A percentile compares a stretch with the other conserved stretches of the same genome.
phyloP scores from a whole-genome alignment of 331 rosid species.

The Quercus tomentella region DNA sequence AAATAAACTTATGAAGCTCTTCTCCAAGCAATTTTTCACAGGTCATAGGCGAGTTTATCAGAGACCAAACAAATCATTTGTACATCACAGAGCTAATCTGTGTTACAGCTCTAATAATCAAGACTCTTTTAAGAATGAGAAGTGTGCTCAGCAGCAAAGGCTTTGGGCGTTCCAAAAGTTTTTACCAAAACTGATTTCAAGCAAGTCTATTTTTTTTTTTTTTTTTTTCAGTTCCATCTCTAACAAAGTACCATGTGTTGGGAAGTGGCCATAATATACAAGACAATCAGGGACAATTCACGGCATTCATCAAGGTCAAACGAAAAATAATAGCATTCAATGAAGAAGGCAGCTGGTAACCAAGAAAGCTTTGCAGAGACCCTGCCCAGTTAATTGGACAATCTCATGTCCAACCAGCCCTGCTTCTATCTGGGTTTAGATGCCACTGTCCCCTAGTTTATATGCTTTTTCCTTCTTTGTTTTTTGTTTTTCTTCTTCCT shows the following conservation, averaged over 20 bases:
- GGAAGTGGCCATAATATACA: background rate
- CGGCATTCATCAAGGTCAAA: background rate
- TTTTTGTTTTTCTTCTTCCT: background rate
- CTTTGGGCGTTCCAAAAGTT: too few relatives aligned
- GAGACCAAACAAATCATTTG: too few relatives aligned
- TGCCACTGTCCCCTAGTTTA: background rate
- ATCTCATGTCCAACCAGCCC: background rate
- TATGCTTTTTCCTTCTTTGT: background rate
- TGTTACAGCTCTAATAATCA: too few relatives aligned
- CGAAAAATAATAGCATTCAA: background rate
- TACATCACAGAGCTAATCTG: too few relatives aligned
- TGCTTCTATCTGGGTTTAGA: background rate
- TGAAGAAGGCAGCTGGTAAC: background rate
- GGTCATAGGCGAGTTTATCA: too few relatives aligned
- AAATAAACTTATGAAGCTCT: too few relatives aligned
- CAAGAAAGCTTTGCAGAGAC: background rate
- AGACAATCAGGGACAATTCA: background rate
- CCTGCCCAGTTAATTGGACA: background rate
- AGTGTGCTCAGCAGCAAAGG: too few relatives aligned
- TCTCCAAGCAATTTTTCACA: too few relatives aligned
- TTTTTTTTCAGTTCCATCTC: background rate
- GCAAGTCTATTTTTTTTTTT: too few relatives aligned
- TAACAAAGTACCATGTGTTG: background rate
- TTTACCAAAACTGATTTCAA: too few relatives aligned
- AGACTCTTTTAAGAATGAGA: too few relatives aligned